Percentiles rank a stretch among this genome's conserved stretches.
phyloP scores from a whole-genome alignment of 441 rosid species.

The Brassica balearica region DNA sequence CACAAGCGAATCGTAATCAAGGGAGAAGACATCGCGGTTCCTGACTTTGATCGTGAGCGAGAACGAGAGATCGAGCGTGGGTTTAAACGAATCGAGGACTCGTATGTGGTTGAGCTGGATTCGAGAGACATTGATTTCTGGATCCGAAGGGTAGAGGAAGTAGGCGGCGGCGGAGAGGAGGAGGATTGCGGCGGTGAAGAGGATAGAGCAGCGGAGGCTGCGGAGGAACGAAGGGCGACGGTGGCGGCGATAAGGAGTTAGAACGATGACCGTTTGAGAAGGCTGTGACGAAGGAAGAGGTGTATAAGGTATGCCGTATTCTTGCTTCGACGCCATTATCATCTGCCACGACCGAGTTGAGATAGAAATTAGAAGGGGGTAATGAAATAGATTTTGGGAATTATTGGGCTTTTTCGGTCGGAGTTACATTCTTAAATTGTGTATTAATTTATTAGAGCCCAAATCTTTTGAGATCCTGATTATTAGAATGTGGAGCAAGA shows the following conservation, averaged over 20 bases:
- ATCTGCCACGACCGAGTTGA: background rate
- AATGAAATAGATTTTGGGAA: too few species aligned
- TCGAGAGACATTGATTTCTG: constrained; percentile 57
- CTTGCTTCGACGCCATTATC: constrained; percentile 49
- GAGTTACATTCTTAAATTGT: too few species aligned
- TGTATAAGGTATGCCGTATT: constrained; percentile 41
- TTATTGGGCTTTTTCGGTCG: too few species aligned
- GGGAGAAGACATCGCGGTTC: constrained; percentile 71
- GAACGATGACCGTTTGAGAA: constrained; percentile 54
- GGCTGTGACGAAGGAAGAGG: constrained; percentile 47
- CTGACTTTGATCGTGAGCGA: constrained; percentile 60
- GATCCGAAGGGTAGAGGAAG: constrained; percentile 81
- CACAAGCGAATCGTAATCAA: constrained; percentile 59
- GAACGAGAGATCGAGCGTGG: constrained; percentile 72
- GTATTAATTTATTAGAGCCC: too few species aligned
- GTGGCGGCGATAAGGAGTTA: constrained; percentile 49
- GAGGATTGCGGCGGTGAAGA: constrained; percentile 49
- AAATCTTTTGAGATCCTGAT: too few species aligned
- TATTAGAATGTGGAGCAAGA: too few species aligned
- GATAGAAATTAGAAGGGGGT: too few species aligned
- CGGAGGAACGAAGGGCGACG: constrained; percentile 31
- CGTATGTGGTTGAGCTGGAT: constrained; percentile 63
- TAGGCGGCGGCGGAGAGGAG: constrained; percentile 56
- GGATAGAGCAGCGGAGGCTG: constrained; percentile 54
- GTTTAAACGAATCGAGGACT: constrained; percentile 52